Percentiles rank a stretch among this genome's conserved stretches.
Evolutionary conservation across 495 filamentous ascomycete genomes (phyloP).

Genomic region (Podospora didyma): DNA sequence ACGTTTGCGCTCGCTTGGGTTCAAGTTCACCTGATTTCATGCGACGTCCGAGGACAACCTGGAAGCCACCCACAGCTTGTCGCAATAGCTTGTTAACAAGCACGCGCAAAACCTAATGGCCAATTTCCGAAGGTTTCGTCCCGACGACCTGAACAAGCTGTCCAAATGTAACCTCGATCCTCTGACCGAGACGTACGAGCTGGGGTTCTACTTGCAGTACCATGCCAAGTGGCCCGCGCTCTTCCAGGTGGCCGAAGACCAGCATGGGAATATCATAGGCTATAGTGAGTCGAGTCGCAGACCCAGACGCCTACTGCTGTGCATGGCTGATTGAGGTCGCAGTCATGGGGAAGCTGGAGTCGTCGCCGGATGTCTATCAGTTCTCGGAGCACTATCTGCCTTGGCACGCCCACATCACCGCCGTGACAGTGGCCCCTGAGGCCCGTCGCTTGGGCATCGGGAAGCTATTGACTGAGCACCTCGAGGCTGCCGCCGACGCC

Average conservation of each 20-base stretch:
- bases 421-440: constrained; percentile 84
- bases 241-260: constrained; percentile 81
- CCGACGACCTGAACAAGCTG: constrained; percentile 50
- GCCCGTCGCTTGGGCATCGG: constrained; percentile 84
- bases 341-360: constrained; percentile 97
- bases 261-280: constrained; percentile 76
- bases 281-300: constrained; percentile 89
- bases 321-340: background rate
- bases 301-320: background rate
- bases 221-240: constrained; percentile 91
- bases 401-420: constrained; percentile 97
- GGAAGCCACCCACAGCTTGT: background rate
- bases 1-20: too few relatives aligned
- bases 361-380: constrained; percentile 66
- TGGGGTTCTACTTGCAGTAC: constrained; percentile 93
- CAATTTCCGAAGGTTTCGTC: constrained; percentile 42
- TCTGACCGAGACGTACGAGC: constrained; percentile 92
- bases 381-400: constrained; percentile 84
- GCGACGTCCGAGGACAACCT: background rate
- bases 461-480: constrained; percentile 66
- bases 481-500: constrained; percentile 77
- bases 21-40: too few relatives aligned
- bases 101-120: constrained; percentile 35
- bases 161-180: constrained; percentile 90
- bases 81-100: background rate